A percentile compares a stretch with the other conserved stretches of the same genome.
Evolutionary conservation across 331 rosid genomes (phyloP).

Genomic region (Malus hybrid): DNA sequence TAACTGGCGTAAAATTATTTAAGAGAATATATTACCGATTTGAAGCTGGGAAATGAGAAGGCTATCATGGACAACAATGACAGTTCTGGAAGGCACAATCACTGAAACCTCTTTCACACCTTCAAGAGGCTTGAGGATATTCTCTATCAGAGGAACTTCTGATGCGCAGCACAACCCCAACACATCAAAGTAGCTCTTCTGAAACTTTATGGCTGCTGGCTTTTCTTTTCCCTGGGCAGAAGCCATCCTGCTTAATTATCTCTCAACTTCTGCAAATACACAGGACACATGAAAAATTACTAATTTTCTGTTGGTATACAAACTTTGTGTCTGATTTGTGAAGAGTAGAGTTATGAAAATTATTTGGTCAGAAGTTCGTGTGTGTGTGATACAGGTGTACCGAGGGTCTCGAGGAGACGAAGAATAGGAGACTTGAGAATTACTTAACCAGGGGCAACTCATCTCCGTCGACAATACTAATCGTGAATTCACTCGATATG

Average conservation of each 20-base stretch:
- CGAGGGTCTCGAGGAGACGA: no score
- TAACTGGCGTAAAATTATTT: not conserved
- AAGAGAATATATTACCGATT: constrained; percentile 45
- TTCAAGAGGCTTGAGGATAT: constrained; percentile 51
- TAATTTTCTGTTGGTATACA: not conserved
- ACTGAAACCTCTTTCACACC: constrained; percentile 71
- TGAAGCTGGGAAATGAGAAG: constrained; percentile 63
- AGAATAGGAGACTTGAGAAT: no score
- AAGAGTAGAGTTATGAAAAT: not conserved
- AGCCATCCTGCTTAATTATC: constrained; percentile 13
- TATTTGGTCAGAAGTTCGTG: not conserved
- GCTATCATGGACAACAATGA: constrained; percentile 70
- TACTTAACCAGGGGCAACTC: no score
- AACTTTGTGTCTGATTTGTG: not conserved
- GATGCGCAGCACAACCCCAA: constrained; percentile 87
- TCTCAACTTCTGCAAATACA: not conserved
- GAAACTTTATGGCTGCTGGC: constrained; percentile 29
- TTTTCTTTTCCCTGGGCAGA: constrained; percentile 14
- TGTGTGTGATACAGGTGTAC: not conserved
- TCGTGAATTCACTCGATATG: no score
- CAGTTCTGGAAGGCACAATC: constrained; percentile 68
- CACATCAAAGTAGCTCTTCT: constrained; percentile 84
- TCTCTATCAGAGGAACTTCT: constrained; percentile 64
- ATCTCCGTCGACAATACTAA: no score
- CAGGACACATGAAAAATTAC: not conserved